Evolutionary conservation across 805 yeast genomes (phyloP), one percentile per base, ranked within the genome.

Genomic region (Saturnispora dispora): DNA sequence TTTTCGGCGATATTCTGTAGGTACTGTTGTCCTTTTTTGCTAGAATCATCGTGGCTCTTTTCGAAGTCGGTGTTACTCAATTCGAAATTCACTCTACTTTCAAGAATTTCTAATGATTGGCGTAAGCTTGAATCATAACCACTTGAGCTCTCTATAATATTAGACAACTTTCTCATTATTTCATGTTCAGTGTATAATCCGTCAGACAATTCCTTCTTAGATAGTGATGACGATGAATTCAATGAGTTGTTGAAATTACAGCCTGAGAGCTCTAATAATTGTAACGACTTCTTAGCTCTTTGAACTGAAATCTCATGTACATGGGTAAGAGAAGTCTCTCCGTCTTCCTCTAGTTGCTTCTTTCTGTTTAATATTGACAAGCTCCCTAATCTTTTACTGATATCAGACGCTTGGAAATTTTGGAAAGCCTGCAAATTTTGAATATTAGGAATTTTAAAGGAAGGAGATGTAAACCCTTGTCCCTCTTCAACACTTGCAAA

Each of bases 51-150:
- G 11, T 37, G 10, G 13, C 8, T 23, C 37, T 46, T 46, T 11
- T 15, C 13, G 10, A 28, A 17, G 5, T 50, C 20, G 6, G 25
- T 22, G 9, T 11, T 25, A 10, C n/a, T 8, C 2, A 44, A 10
- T 41, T 51, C 54, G 20, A n/a, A 25, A 8, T 48, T 41, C 4
- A 64, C 61, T 52, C 59, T 59, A 45, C 52, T 52, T 52, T 63
- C 68, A 30, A 63, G 54, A 11, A 60, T 61, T 54, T 50, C 45
- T 53, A 60, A 57, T 42, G 63, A 70, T 18, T 64, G 63, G 43
- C 66, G 59, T 17, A 68, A 55, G 0, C 69, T 65, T 2, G 68
- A 55, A 54, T 75, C 77, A 49, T 71, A 69, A 49, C 74, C 65
- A 4, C 72, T 58, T 18, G 55, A 46, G 13, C 42, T 44, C 39